Evolutionary conservation across 2,329 filamentous ascomycete species (phyloP).

Genomic region (Penicillium vulpinum): DNA sequence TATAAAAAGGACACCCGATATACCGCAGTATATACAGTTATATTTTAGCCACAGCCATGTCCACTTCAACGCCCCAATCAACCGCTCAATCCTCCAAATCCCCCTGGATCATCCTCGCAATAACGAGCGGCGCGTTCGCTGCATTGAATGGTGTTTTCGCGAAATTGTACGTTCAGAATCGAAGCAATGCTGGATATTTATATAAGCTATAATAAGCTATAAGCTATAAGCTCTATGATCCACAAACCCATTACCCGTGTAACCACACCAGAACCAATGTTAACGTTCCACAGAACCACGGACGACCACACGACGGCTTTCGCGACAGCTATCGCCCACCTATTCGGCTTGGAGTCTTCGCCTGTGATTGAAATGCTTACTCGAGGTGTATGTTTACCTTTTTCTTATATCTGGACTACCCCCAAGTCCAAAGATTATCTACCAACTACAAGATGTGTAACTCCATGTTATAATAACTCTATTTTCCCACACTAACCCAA

Average conservation of each 20-base stretch:
- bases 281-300: conserved; percentile 52
- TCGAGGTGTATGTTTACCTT: conserved; percentile 49
- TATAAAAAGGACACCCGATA: background rate
- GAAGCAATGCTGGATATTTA: background rate
- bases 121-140: conserved; percentile 63
- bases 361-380: conserved; percentile 52
- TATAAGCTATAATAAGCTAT: background rate
- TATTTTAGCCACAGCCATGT: conserved; percentile 5
- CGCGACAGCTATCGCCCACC: conserved; percentile 47
- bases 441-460: background rate
- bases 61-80: conserved; percentile 1
- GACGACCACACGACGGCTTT: conserved; percentile 58
- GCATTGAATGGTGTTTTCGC: conserved; percentile 67
- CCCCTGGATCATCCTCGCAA: conserved; percentile 56
- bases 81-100: conserved; percentile 16
- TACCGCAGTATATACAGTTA: background rate
- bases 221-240: background rate
- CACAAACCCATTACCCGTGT: too few relatives aligned
- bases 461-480: conserved; percentile 20
- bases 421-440: background rate
- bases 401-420: background rate
- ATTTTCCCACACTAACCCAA: background rate
- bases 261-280: background rate
- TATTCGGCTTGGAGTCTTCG: conserved; percentile 42
- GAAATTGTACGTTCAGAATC: conserved; percentile 53